These are phyloP conservation scores for Hibiscus syriacus DNA, from an alignment of 345 rosid genomes.

Conservation along the genomic window DNA sequence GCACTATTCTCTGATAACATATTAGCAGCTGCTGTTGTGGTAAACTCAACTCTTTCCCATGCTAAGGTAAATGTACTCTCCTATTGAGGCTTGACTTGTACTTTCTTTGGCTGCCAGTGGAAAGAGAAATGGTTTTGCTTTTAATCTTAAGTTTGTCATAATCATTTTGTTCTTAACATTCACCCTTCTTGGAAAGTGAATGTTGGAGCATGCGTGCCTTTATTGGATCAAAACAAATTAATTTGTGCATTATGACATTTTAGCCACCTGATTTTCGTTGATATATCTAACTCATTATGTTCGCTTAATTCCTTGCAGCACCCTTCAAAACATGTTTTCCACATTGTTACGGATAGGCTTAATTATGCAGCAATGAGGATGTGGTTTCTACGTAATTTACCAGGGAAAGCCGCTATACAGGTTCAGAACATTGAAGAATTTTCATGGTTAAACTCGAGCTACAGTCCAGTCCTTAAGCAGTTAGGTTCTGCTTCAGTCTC, in stretches of 20 bases:
- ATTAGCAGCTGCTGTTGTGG: constrained; percentile 88
- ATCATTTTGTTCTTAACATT: constrained; percentile 8
- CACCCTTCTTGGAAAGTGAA: neutral
- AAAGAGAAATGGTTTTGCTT: neutral
- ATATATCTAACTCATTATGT: constrained; percentile 16
- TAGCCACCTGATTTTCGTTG: neutral
- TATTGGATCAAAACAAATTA: neutral
- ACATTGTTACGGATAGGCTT: constrained; percentile 86
- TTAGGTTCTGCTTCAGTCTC: constrained; percentile 75
- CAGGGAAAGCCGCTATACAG: constrained; percentile 70
- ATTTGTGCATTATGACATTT: neutral
- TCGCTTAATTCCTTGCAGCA: constrained; percentile 46
- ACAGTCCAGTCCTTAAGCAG: constrained; percentile 97
- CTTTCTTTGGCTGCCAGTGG: constrained; percentile 1
- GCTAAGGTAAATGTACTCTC: constrained; percentile 53
- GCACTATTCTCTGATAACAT: constrained; percentile 94
- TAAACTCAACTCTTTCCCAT: constrained; percentile 76
- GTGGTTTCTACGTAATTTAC: constrained; percentile 92
- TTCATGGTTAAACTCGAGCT: constrained; percentile 88
- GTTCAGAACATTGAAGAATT: constrained; percentile 91
- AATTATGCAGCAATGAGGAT: constrained; percentile 97
- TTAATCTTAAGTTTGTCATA: neutral
- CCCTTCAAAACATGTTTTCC: constrained; percentile 84
- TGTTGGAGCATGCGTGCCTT: neutral
- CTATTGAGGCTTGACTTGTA: neutral